Percentiles rank a stretch among this genome's conserved stretches.
phyloP scores from a whole-genome alignment of 2,329 filamentous ascomycete species.

The Emergomyces orientalis region DNA sequence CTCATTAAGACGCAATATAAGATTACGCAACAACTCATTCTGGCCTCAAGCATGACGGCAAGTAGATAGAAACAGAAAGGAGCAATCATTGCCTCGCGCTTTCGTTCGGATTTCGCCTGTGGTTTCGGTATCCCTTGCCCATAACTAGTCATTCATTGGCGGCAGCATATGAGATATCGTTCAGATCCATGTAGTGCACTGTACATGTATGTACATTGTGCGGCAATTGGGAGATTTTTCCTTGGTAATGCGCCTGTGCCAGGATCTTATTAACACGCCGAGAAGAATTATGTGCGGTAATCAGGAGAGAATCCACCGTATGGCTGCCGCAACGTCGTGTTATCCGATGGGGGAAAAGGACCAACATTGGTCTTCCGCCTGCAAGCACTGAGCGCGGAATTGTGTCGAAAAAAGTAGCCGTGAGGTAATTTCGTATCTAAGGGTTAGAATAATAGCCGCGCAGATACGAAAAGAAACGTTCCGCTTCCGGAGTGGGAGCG shows the following conservation, averaged over 20 bases:
- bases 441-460: not conserved
- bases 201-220: too few species aligned
- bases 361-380: not conserved
- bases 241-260: too few species aligned
- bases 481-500: not conserved
- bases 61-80: too few species aligned
- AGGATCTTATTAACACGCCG: not conserved
- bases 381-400: not conserved
- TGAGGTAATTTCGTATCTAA: not conserved
- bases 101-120: not conserved
- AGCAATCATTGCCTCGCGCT: not conserved
- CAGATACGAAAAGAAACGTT: not conserved
- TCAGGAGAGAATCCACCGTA: too few species aligned
- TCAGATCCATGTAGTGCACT: not conserved
- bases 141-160: not conserved
- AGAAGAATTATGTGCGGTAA: too few species aligned
- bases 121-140: not conserved
- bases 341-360: too few species aligned
- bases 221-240: too few species aligned
- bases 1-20: too few species aligned
- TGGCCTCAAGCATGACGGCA: too few species aligned
- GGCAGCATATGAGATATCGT: not conserved
- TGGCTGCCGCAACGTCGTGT: too few species aligned
- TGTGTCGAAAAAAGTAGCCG: not conserved
- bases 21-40: too few species aligned